phyloP scores from a whole-genome alignment of 768 basidiomycete genomes.

The Leccinum boreale region DNA sequence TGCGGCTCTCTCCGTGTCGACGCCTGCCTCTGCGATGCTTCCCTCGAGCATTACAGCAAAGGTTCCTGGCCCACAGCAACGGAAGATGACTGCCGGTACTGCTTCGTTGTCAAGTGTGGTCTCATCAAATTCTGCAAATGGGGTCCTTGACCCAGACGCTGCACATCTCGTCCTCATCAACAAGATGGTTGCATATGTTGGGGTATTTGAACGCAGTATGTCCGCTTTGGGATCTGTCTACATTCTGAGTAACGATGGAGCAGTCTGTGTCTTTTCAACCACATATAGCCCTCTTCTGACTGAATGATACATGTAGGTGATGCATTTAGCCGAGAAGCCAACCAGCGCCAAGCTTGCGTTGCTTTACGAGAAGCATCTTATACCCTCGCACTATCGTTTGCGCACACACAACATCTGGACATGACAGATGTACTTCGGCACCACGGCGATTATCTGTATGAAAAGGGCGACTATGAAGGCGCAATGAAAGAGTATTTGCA shows the following conservation, averaged over 20 bases:
- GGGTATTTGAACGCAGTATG: slow-evolving; percentile 63
- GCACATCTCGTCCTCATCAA: slow-evolving; percentile 85
- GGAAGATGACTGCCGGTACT: slow-evolving; percentile 18
- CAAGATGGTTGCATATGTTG: slow-evolving; percentile 83
- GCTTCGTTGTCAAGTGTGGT: neutral
- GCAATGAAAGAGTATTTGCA: slow-evolving; percentile 91
- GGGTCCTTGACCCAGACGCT: slow-evolving; percentile 50
- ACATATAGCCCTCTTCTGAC: neutral
- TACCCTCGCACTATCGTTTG: slow-evolving; percentile 76
- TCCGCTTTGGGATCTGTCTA: too few species aligned
- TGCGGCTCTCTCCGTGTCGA: slow-evolving; percentile 83
- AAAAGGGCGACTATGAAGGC: slow-evolving; percentile 88
- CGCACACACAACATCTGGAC: slow-evolving; percentile 74
- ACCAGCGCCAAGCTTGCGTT: slow-evolving; percentile 84
- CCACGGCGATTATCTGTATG: slow-evolving; percentile 90
- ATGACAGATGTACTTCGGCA: slow-evolving; percentile 87
- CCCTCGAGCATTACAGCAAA: slow-evolving; percentile 61
- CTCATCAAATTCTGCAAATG: slow-evolving; percentile 39
- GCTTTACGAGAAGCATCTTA: slow-evolving; percentile 79
- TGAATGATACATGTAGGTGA: slow-evolving; percentile 41
- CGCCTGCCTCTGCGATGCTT: slow-evolving; percentile 50
- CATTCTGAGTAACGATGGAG: too few species aligned
- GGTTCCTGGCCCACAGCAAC: slow-evolving; percentile 15
- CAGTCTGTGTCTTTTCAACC: too few species aligned
- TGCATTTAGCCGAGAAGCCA: slow-evolving; percentile 70